These are phyloP conservation scores for Nicotiana tabacum DNA, from an alignment of 257 asterid species.

Conservation along the genomic window DNA sequence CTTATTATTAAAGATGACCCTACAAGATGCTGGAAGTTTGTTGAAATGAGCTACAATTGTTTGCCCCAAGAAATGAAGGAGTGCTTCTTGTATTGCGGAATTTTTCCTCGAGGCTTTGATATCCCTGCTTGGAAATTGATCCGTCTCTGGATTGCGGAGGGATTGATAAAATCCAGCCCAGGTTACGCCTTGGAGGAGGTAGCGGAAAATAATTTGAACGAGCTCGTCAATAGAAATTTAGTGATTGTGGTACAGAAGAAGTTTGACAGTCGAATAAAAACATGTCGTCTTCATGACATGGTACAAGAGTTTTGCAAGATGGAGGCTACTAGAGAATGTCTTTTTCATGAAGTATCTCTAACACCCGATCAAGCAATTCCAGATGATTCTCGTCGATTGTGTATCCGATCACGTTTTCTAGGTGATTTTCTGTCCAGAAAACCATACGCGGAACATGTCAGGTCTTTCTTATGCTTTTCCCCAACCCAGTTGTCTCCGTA, in stretches of 20 bases:
- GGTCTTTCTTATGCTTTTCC: slow-evolving; percentile 7
- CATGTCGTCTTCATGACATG: slow-evolving; percentile 19
- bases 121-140: slow-evolving; percentile 18
- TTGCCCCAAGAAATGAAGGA: slow-evolving; percentile 10
- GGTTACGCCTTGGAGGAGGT: slow-evolving; percentile 2
- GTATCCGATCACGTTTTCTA: neutral
- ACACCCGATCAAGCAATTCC: neutral
- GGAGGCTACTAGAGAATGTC: neutral
- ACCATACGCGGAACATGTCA: neutral
- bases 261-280: slow-evolving; percentile 12
- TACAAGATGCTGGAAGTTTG: neutral
- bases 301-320: slow-evolving; percentile 22
- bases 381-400: neutral
- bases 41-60: slow-evolving; percentile 13
- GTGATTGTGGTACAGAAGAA: slow-evolving; percentile 19
- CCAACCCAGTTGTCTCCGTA: neutral
- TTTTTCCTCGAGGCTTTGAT: slow-evolving; percentile 17
- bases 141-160: slow-evolving; percentile 20
- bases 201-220: slow-evolving; percentile 17
- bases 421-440: too few species aligned
- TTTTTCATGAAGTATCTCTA: neutral
- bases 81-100: slow-evolving; percentile 24
- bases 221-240: slow-evolving; percentile 15
- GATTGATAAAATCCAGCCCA: neutral
- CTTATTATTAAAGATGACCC: neutral